Conservation (phyloP, 495 filamentous ascomycete species). For the Penicillium argentinense region DNA sequence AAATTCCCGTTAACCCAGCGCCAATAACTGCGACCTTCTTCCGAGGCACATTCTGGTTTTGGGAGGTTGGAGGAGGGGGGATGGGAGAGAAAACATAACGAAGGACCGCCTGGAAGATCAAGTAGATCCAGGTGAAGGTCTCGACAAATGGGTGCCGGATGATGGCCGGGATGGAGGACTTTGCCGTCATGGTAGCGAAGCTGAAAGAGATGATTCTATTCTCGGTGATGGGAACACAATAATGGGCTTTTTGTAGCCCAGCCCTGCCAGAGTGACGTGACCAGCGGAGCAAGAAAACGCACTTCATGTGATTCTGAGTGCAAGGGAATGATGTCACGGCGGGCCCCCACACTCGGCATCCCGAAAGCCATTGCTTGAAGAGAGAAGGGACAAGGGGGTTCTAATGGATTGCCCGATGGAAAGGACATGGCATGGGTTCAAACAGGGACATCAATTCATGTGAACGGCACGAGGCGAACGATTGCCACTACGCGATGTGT, state of each 20-base stretch:
- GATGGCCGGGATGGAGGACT: constrained; percentile 19
- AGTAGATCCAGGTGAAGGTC: constrained; percentile 59
- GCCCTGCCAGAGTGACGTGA: constrained; percentile 22
- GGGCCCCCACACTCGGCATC: too few species aligned
- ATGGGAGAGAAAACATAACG: constrained; percentile 66
- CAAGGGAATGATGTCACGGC: too few species aligned
- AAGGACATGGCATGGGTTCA: too few species aligned
- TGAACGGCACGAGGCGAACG: too few species aligned
- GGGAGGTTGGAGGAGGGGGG: constrained; percentile 58
- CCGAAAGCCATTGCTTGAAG: too few species aligned
- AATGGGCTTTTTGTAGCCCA: too few species aligned
- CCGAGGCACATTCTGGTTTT: constrained; percentile 35
- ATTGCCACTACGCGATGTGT: too few species aligned
- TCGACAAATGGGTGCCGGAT: constrained; percentile 36
- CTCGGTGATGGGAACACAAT: not conserved
- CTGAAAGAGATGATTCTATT: constrained; percentile 1
- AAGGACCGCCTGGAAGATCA: constrained; percentile 65
- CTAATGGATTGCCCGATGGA: too few species aligned
- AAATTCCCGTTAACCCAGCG: constrained; percentile 79
- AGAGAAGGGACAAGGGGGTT: too few species aligned
- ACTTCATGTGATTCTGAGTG: constrained; percentile 5
- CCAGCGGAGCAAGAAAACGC: constrained; percentile 5
- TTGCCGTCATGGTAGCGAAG: constrained; percentile 9
- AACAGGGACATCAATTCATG: too few species aligned
- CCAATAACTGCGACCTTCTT: constrained; percentile 81